A percentile compares a stretch with the other conserved stretches of the same genome.
These are phyloP conservation scores for Chloropicon primus DNA, from an alignment of 139 green algal genomes.

Conservation along the genomic window DNA sequence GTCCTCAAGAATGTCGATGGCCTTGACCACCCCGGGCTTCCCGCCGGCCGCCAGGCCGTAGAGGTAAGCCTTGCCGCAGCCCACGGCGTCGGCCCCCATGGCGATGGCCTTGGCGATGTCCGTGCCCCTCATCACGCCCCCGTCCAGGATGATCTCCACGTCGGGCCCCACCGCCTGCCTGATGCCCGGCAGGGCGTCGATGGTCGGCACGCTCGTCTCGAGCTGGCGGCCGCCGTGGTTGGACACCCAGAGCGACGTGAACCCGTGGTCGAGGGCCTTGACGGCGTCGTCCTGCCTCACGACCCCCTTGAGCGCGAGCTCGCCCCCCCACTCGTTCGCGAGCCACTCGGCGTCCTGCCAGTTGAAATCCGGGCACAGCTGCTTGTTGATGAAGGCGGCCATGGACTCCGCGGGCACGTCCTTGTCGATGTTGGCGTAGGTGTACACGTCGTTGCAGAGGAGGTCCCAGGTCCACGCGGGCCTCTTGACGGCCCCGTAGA, in stretches of 20 bases:
- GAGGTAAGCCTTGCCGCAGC: background rate
- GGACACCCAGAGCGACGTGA: background rate
- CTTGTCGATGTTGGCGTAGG: slow-evolving; percentile 11
- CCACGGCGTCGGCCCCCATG: background rate
- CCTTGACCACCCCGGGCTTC: background rate
- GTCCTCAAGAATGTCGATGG: background rate
- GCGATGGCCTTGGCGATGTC: background rate
- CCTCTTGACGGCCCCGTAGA: background rate
- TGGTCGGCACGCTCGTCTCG: background rate
- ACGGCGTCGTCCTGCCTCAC: background rate
- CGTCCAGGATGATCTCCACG: background rate
- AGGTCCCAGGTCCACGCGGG: slow-evolving; percentile 16
- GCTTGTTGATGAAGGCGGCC: slow-evolving; percentile 1
- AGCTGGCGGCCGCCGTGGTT: background rate
- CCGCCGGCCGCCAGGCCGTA: background rate
- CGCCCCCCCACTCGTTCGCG: slow-evolving; percentile 8
- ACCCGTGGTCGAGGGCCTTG: background rate
- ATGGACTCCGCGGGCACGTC: slow-evolving; percentile 5
- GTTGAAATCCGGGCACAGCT: slow-evolving; percentile 9
- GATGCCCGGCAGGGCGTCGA: background rate
- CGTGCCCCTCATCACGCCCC: background rate
- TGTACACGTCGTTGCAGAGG: slow-evolving; percentile 5
- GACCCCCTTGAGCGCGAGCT: slow-evolving; percentile 3
- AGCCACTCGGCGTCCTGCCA: slow-evolving; percentile 20
- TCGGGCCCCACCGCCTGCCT: background rate